Evolutionary conservation across 176 grass and related monocot species (phyloP).

Genomic region (Phoenix dactylifera): DNA sequence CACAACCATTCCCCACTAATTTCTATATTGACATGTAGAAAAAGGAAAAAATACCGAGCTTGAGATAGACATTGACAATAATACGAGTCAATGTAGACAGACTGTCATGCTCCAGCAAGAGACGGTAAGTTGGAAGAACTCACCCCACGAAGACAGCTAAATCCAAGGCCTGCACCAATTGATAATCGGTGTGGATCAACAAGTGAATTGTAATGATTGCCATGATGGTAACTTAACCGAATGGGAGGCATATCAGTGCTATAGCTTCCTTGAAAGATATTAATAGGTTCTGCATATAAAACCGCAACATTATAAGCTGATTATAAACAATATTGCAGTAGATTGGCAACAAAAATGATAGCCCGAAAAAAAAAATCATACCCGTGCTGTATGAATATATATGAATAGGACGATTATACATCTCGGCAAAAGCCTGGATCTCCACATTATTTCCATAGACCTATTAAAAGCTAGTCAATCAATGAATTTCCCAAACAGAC

Average conservation of each 20-base stretch:
- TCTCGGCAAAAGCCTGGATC: slow-evolving; percentile 98
- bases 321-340: neutral
- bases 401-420: slow-evolving; percentile 99
- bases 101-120: neutral
- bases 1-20: no score
- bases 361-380: slow-evolving; percentile 19
- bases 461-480: slow-evolving; percentile 23
- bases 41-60: no score
- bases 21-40: no score
- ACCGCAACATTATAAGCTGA: slow-evolving; percentile 16
- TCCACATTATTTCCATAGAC: slow-evolving; percentile 99
- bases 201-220: slow-evolving; percentile 99
- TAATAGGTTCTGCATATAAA: slow-evolving; percentile 80
- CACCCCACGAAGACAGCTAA: slow-evolving; percentile 93
- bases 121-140: slow-evolving; percentile 7
- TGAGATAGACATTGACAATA: no score
- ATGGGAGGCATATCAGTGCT: slow-evolving; percentile 82
- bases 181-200: slow-evolving; percentile 73
- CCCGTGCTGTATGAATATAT: slow-evolving; percentile 96
- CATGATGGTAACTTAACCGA: slow-evolving; percentile 92
- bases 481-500: slow-evolving; percentile 16
- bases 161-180: slow-evolving; percentile 87
- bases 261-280: slow-evolving; percentile 99
- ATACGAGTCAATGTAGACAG: no score
- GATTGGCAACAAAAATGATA: slow-evolving; percentile 8